A percentile compares a stretch with the other conserved stretches of the same genome.
Conservation (phyloP, 306 rosid genomes). For the Vigna angularis region DNA sequence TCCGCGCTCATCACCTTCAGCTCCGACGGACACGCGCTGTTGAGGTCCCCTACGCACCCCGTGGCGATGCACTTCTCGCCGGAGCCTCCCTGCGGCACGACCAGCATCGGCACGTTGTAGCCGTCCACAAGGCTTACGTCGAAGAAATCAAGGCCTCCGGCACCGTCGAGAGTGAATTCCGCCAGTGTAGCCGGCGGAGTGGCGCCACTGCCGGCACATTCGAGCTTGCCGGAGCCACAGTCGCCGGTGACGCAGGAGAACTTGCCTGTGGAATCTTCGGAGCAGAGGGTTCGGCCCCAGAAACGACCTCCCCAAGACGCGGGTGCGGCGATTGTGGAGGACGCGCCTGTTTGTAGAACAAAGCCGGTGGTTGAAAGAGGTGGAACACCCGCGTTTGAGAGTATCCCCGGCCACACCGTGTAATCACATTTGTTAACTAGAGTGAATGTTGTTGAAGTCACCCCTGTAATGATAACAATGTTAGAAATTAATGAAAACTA, state of each 20-base stretch:
- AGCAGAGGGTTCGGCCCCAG: conserved; percentile 87
- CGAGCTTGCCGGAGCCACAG: conserved; percentile 74
- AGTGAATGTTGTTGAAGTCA: conserved; percentile 67
- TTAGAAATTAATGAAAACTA: neutral
- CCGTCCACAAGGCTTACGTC: conserved; percentile 94
- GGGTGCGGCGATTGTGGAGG: conserved; percentile 63
- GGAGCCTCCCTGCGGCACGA: conserved; percentile 65
- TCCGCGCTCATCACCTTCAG: conserved; percentile 58
- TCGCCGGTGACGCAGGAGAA: conserved; percentile 87
- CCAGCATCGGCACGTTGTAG: conserved; percentile 80
- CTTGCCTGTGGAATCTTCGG: conserved; percentile 75
- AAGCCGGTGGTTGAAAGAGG: conserved; percentile 79
- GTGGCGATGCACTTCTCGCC: conserved; percentile 69
- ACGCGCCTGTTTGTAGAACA: conserved; percentile 57
- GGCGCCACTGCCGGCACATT: conserved; percentile 80
- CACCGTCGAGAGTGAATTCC: conserved; percentile 79
- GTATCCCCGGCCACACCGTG: conserved; percentile 92
- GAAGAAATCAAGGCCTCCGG: conserved; percentile 76
- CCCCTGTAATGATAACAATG: conserved; percentile 53
- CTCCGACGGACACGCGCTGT: conserved; percentile 80
- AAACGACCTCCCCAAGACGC: conserved; percentile 87
- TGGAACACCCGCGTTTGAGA: conserved; percentile 76
- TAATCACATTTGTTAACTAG: conserved; percentile 73
- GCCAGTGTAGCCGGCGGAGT: conserved; percentile 84
- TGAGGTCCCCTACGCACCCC: conserved; percentile 73